phyloP scores from a whole-genome alignment of 352 stramenopile species.

The Phytophthora tentaculata region DNA sequence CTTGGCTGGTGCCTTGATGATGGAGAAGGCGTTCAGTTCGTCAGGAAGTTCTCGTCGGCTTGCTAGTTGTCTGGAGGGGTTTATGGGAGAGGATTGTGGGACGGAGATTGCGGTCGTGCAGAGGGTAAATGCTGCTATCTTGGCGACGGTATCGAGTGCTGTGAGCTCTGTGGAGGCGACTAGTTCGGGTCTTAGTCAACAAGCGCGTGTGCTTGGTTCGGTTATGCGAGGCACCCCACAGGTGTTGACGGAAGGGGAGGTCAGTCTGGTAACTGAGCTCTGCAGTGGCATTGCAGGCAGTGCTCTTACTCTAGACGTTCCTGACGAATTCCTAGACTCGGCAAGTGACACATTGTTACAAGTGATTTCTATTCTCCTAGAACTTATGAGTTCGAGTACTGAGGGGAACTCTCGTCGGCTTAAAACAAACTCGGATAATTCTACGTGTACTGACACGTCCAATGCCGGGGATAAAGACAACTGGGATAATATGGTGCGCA shows the following conservation, averaged over 20 bases:
- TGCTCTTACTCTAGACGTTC: slow-evolving; percentile 49
- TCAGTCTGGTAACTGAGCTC: slow-evolving; percentile 49
- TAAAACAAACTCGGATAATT: slow-evolving; percentile 6
- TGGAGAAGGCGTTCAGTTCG: slow-evolving; percentile 47
- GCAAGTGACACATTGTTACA: slow-evolving; percentile 49
- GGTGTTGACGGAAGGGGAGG: slow-evolving; percentile 36
- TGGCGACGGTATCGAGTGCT: slow-evolving; percentile 43
- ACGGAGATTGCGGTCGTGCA: slow-evolving; percentile 46
- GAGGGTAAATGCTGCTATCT: slow-evolving; percentile 48
- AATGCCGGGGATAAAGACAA: slow-evolving; percentile 31
- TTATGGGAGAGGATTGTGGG: slow-evolving; percentile 52
- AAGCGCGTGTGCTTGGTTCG: slow-evolving; percentile 52
- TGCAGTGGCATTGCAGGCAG: slow-evolving; percentile 49
- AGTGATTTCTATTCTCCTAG: slow-evolving; percentile 51
- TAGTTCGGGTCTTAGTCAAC: slow-evolving; percentile 53
- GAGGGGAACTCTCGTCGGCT: slow-evolving; percentile 18
- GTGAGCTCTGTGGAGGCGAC: slow-evolving; percentile 47
- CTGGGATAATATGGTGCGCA: slow-evolving; percentile 45
- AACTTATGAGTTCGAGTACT: slow-evolving; percentile 19
- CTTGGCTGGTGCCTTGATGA: slow-evolving; percentile 51
- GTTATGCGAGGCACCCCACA: slow-evolving; percentile 47
- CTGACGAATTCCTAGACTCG: slow-evolving; percentile 47
- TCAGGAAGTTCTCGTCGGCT: slow-evolving; percentile 19
- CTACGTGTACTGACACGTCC: slow-evolving; percentile 4
- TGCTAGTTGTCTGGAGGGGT: slow-evolving; percentile 36